A percentile compares a stretch with the other conserved stretches of the same genome.
Evolutionary conservation across 257 asterid genomes (phyloP).

Genomic region (Orobanche coerulescens): DNA sequence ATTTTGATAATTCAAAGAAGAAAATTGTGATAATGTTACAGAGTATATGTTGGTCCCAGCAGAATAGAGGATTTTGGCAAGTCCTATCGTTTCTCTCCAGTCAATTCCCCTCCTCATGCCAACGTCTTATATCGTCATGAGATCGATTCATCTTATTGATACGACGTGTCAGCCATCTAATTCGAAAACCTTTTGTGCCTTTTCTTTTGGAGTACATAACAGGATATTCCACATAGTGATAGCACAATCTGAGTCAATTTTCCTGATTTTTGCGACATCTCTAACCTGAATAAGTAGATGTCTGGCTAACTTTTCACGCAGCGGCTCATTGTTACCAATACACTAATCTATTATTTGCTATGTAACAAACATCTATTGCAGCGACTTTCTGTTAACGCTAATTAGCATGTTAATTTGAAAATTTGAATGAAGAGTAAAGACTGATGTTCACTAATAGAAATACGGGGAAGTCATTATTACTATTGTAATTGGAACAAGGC

Average conservation of each 20-base stretch:
- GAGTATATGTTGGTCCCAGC: neutral
- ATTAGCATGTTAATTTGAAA: neutral
- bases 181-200: neutral
- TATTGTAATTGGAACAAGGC: neutral
- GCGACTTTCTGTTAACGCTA: neutral
- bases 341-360: neutral
- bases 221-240: neutral
- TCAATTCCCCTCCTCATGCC: neutral
- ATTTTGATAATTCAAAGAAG: neutral
- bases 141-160: neutral
- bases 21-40: neutral
- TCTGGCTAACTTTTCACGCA: neutral
- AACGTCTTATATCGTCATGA: neutral
- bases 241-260: neutral
- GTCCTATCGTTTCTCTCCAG: neutral
- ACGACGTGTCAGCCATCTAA: neutral
- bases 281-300: neutral
- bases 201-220: neutral
- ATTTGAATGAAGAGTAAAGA: slow-evolving; percentile 3
- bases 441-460: neutral
- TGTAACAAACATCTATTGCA: neutral
- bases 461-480: neutral
- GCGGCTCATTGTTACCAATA: no score
- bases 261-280: no score
- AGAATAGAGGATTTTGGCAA: neutral